Evolutionary conservation across 495 filamentous ascomycete species (phyloP).

Genomic region (Recurvomyces mirabilis): DNA sequence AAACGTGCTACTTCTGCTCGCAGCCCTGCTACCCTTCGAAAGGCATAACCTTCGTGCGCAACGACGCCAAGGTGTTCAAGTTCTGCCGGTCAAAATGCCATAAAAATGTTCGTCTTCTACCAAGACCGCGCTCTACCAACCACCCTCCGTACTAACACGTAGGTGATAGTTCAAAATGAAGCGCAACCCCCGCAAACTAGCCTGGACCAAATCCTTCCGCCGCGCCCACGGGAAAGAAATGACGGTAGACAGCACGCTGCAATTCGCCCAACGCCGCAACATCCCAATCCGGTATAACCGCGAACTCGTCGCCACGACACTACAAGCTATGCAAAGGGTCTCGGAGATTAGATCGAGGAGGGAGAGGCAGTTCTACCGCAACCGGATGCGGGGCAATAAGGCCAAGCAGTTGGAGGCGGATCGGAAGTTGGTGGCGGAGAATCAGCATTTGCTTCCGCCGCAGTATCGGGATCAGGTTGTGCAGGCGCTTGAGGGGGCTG

Average conservation of each 20-base stretch:
- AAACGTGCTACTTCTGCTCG: conserved; percentile 88
- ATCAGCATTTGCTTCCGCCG: conserved; percentile 71
- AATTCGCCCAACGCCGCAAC: conserved; percentile 86
- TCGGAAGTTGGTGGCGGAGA: conserved; percentile 77
- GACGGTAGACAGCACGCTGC: conserved; percentile 86
- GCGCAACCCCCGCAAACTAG: conserved; percentile 60
- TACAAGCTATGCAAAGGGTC: conserved; percentile 85
- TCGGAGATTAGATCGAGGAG: conserved; percentile 71
- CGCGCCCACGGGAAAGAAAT: conserved; percentile 52
- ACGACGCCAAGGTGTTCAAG: conserved; percentile 62
- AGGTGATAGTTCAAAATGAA: conserved; percentile 76
- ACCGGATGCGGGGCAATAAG: conserved; percentile 80
- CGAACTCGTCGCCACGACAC: conserved; percentile 71
- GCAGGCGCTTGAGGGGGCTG: conserved; percentile 45
- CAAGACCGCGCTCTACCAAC: too few relatives aligned
- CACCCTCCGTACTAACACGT: neutral
- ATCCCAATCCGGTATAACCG: conserved; percentile 91
- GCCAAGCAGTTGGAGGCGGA: conserved; percentile 65
- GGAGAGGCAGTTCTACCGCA: conserved; percentile 85
- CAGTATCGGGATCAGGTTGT: conserved; percentile 23
- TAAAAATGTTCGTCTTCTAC: conserved; percentile 53
- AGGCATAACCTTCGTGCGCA: conserved; percentile 75
- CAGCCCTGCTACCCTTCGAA: conserved; percentile 76
- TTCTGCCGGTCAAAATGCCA: conserved; percentile 88
- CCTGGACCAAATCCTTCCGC: conserved; percentile 33